These are phyloP conservation scores for Pseudogymnoascus sp. DNA, from an alignment of 2,329 filamentous ascomycete genomes.

Conservation along the genomic window DNA sequence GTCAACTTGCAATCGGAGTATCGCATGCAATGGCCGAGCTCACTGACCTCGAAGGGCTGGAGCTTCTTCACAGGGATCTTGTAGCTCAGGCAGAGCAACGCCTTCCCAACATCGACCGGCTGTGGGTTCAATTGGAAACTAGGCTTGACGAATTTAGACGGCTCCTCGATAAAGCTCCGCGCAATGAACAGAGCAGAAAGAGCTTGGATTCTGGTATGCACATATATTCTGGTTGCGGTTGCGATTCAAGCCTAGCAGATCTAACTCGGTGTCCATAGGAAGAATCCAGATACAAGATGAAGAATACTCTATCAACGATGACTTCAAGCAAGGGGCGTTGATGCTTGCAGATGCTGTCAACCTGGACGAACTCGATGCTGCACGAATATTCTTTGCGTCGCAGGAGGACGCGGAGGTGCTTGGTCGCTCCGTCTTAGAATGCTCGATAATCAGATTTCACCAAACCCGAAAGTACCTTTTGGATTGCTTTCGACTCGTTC, in stretches of 20 bases:
- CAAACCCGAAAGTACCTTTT: slow-evolving; percentile 74
- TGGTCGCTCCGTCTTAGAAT: slow-evolving; percentile 65
- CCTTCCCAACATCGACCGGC: slow-evolving; percentile 60
- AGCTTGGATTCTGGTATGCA: slow-evolving; percentile 56
- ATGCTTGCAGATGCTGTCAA: slow-evolving; percentile 81
- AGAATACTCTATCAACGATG: slow-evolving; percentile 73
- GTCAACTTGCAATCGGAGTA: slow-evolving; percentile 16
- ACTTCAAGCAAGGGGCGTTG: slow-evolving; percentile 75
- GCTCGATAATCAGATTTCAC: slow-evolving; percentile 81
- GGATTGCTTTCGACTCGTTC: slow-evolving; percentile 71
- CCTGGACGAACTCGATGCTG: slow-evolving; percentile 80
- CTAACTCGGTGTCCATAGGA: slow-evolving; percentile 40
- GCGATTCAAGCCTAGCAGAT: slow-evolving; percentile 10
- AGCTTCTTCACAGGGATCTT: slow-evolving; percentile 80
- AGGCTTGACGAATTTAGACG: slow-evolving; percentile 59
- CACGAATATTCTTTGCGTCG: slow-evolving; percentile 64
- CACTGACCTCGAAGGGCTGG: slow-evolving; percentile 66
- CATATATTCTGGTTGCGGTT: slow-evolving; percentile 1
- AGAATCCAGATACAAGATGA: slow-evolving; percentile 64
- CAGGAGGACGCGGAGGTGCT: slow-evolving; percentile 59
- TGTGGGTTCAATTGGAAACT: slow-evolving; percentile 54
- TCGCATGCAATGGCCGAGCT: slow-evolving; percentile 56
- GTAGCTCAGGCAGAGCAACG: slow-evolving; percentile 64
- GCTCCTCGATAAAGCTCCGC: slow-evolving; percentile 65
- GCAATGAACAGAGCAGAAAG: slow-evolving; percentile 67